A percentile compares a stretch with the other conserved stretches of the same genome.
Conservation (phyloP, 148 eudicot genomes). For the Nyssa sinensis region DNA sequence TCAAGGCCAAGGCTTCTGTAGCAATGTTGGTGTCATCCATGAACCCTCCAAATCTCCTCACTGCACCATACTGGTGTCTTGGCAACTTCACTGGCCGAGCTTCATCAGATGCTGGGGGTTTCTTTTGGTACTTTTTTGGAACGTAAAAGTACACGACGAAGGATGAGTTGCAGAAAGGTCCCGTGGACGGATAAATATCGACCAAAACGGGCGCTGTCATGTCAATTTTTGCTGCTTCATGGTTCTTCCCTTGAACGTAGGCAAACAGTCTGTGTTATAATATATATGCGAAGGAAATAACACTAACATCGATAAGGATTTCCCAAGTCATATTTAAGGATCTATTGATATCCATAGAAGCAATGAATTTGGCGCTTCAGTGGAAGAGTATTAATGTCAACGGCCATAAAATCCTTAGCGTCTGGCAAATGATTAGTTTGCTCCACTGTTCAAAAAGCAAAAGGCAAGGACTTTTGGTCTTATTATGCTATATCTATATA, state of each 20-base stretch:
- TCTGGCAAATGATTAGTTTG: no score
- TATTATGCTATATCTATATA: no score
- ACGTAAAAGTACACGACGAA: background rate
- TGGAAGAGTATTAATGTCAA: no score
- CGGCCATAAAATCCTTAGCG: no score
- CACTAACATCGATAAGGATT: no score
- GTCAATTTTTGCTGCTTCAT: background rate
- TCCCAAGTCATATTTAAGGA: no score
- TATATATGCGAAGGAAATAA: background rate
- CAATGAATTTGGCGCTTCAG: no score
- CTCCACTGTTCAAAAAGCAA: background rate
- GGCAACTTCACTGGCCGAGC: background rate
- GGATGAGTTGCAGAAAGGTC: background rate
- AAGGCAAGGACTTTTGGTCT: background rate
- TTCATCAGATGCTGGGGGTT: background rate
- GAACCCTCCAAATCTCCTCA: conserved; percentile 19
- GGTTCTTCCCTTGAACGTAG: background rate
- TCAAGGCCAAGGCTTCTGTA: conserved; percentile 4
- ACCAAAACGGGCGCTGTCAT: conserved; percentile 1
- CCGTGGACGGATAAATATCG: background rate
- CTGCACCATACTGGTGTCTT: conserved; percentile 10
- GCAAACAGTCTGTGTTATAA: conserved; percentile 8
- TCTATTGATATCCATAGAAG: no score
- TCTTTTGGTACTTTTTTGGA: conserved; percentile 7
- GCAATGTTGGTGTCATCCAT: background rate